phyloP scores from a whole-genome alignment of 2,329 filamentous ascomycete genomes.

The Tothia fuscella region DNA sequence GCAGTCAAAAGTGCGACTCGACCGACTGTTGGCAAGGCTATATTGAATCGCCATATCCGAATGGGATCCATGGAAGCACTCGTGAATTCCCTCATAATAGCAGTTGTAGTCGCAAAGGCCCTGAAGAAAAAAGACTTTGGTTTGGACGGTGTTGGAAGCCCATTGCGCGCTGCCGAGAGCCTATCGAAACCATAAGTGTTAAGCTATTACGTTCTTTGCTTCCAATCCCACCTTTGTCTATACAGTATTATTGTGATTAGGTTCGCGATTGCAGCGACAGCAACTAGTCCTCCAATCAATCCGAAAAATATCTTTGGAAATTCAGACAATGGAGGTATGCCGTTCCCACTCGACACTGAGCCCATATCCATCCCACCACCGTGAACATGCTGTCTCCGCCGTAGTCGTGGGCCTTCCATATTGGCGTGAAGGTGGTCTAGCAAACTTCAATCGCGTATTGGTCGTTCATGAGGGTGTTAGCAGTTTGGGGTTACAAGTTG shows the following conservation, averaged over 20 bases:
- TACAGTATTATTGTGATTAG: constrained; percentile 36
- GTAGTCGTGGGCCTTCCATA: too few relatives aligned
- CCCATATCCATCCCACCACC: constrained; percentile 21
- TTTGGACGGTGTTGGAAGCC: constrained; percentile 36
- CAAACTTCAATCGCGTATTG: too few relatives aligned
- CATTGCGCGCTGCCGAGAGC: constrained; percentile 31
- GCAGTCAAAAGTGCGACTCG: constrained; percentile 27
- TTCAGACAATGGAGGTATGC: constrained; percentile 32
- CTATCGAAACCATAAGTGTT: constrained; percentile 19
- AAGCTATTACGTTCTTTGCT: background rate
- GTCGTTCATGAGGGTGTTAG: too few relatives aligned
- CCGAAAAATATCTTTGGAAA: constrained; percentile 44
- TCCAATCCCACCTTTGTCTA: constrained; percentile 33
- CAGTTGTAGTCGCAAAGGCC: constrained; percentile 40
- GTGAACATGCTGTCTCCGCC: too few relatives aligned
- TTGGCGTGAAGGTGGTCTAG: too few relatives aligned
- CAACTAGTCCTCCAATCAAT: constrained; percentile 35
- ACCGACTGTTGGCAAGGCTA: constrained; percentile 29
- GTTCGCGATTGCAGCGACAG: constrained; percentile 32
- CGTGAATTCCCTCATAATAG: constrained; percentile 41
- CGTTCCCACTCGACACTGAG: constrained; percentile 30
- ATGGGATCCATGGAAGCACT: constrained; percentile 32
- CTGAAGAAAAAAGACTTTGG: constrained; percentile 38
- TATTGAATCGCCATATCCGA: constrained; percentile 23
- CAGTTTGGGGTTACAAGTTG: too few relatives aligned